phyloP scores from a whole-genome alignment of 768 basidiomycete genomes.

The Tylopilus felleus region DNA sequence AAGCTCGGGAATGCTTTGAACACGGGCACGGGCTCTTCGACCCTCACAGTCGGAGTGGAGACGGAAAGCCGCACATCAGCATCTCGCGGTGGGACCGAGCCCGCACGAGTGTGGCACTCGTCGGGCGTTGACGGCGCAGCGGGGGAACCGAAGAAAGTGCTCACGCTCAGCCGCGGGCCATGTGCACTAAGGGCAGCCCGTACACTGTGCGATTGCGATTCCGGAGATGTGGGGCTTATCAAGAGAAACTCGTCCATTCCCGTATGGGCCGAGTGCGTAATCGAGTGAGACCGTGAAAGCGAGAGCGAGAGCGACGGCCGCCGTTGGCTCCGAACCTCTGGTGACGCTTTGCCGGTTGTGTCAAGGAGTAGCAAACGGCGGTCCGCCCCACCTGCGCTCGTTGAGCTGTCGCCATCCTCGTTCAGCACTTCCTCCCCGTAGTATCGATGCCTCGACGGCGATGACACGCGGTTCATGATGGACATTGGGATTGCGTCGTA shows the following conservation, averaged over 20 bases:
- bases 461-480: conserved; percentile 16
- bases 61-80: conserved; percentile 1
- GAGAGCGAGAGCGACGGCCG: conserved; percentile 18
- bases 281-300: conserved; percentile 11
- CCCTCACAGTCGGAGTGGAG: not conserved
- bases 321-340: not conserved
- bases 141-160: not conserved
- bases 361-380: conserved; percentile 5
- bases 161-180: conserved; percentile 2
- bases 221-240: conserved; percentile 7
- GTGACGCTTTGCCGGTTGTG: not conserved
- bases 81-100: not conserved
- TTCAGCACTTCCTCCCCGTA: conserved; percentile 13
- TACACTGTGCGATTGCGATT: conserved; percentile 1
- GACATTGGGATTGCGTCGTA: conserved; percentile 13
- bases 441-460: conserved; percentile 20
- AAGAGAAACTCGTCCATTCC: conserved; percentile 25
- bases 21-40: not conserved
- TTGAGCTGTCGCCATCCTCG: not conserved
- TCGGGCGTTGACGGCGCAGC: not conserved
- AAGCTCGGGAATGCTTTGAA: conserved; percentile 18
- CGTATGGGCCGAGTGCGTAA: conserved; percentile 11
- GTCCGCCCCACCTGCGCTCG: not conserved
- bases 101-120: not conserved
- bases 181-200: conserved; percentile 4